These are phyloP conservation scores for Alternaria viburni DNA, from an alignment of 2,329 filamentous ascomycete species.

Conservation along the genomic window DNA sequence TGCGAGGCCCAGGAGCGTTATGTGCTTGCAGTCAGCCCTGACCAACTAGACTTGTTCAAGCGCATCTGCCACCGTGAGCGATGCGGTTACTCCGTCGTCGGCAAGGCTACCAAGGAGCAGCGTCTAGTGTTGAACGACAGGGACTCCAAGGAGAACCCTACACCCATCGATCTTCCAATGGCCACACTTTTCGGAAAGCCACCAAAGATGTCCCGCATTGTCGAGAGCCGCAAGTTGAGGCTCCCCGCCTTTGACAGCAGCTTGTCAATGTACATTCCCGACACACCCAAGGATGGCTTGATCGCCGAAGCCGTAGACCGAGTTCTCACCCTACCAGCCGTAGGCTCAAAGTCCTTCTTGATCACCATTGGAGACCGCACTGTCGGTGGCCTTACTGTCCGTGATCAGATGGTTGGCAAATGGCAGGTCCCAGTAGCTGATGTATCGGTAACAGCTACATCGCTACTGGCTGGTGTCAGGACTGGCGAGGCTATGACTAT, in stretches of 20 bases:
- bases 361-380: slow-evolving; percentile 96
- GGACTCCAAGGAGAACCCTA: slow-evolving; percentile 74
- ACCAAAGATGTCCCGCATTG: slow-evolving; percentile 78
- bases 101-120: slow-evolving; percentile 74
- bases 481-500: slow-evolving; percentile 97
- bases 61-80: slow-evolving; percentile 79
- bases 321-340: slow-evolving; percentile 83
- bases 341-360: slow-evolving; percentile 96
- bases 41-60: slow-evolving; percentile 75
- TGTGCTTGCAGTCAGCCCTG: slow-evolving; percentile 83
- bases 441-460: slow-evolving; percentile 88
- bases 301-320: slow-evolving; percentile 76
- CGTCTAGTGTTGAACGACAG: slow-evolving; percentile 82
- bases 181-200: slow-evolving; percentile 86
- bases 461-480: slow-evolving; percentile 72
- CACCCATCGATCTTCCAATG: slow-evolving; percentile 89
- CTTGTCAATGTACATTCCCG: slow-evolving; percentile 70
- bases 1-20: slow-evolving; percentile 97
- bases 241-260: slow-evolving; percentile 77
- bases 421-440: slow-evolving; percentile 96
- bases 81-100: slow-evolving; percentile 91
- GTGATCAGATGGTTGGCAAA: slow-evolving; percentile 94
- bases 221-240: slow-evolving; percentile 70
- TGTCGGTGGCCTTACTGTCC: slow-evolving; percentile 84
- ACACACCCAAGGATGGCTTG: slow-evolving; percentile 59